These are phyloP conservation scores for Penicillium fimorum DNA, from an alignment of 495 filamentous ascomycete species.

Conservation along the genomic window DNA sequence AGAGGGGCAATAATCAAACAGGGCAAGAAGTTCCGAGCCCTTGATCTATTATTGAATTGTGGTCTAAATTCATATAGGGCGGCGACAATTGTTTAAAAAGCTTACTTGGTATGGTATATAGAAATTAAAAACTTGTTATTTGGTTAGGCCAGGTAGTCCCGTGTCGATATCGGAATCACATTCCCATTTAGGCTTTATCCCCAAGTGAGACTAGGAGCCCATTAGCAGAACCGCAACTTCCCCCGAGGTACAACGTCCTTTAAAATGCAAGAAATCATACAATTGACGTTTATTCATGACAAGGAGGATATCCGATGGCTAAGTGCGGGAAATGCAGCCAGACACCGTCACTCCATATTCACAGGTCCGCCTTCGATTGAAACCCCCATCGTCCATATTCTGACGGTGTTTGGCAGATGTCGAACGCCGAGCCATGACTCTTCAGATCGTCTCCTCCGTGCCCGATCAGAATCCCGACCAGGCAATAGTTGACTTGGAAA, in stretches of 20 bases:
- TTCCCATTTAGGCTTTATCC: background rate
- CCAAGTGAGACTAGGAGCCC: background rate
- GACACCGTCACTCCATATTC: slow-evolving; percentile 20
- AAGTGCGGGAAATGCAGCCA: slow-evolving; percentile 20
- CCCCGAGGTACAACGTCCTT: background rate
- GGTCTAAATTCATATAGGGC: too few relatives aligned
- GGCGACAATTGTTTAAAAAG: too few relatives aligned
- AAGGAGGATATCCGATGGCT: slow-evolving; percentile 38
- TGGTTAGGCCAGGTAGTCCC: background rate
- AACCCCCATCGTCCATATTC: background rate
- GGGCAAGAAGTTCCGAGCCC: slow-evolving; percentile 5
- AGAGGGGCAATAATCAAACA: background rate
- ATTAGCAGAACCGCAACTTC: background rate
- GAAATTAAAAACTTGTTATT: background rate
- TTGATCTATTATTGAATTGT: too few relatives aligned
- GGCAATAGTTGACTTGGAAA: slow-evolving; percentile 18
- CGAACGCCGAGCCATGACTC: slow-evolving; percentile 20
- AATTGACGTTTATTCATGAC: slow-evolving; percentile 18
- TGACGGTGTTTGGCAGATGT: slow-evolving; percentile 11
- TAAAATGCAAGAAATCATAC: background rate
- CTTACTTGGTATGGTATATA: background rate
- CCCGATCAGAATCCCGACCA: slow-evolving; percentile 7
- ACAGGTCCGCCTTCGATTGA: slow-evolving; percentile 6
- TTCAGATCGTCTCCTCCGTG: slow-evolving; percentile 6
- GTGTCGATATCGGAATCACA: background rate